phyloP scores from a whole-genome alignment of 805 yeast species.

The Candida maltosa region DNA sequence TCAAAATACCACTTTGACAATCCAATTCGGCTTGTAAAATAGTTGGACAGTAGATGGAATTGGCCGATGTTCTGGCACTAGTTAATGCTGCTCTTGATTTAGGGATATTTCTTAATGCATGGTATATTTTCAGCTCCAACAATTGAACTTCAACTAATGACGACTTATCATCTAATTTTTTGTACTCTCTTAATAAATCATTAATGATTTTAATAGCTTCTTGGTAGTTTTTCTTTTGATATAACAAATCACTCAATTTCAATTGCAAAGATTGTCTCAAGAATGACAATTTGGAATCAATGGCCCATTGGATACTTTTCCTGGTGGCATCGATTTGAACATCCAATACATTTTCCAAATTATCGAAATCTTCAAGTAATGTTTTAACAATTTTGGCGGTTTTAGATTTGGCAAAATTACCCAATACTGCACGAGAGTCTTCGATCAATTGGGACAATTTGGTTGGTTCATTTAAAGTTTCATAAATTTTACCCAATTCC shows the following conservation, averaged over 20 bases:
- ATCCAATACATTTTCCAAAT: conserved; percentile 58
- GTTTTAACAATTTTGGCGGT: conserved; percentile 86
- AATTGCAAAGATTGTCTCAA: conserved; percentile 85
- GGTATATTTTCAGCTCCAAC: conserved; percentile 85
- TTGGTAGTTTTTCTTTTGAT: conserved; percentile 59
- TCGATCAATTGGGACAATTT: conserved; percentile 62
- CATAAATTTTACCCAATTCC: conserved; percentile 74
- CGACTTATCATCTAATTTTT: conserved; percentile 91
- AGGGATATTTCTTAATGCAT: conserved; percentile 85
- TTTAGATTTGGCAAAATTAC: conserved; percentile 85
- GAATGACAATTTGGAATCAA: conserved; percentile 77
- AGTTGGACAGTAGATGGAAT: conserved; percentile 94
- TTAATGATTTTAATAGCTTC: conserved; percentile 73
- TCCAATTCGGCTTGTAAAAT: conserved; percentile 90
- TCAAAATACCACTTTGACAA: conserved; percentile 89
- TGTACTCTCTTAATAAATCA: conserved; percentile 75
- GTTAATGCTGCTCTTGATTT: conserved; percentile 91
- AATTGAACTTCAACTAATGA: conserved; percentile 94
- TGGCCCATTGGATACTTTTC: conserved; percentile 86
- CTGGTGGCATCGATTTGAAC: conserved; percentile 70
- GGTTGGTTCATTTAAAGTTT: conserved; percentile 41
- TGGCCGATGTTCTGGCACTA: conserved; percentile 96
- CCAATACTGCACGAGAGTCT: conserved; percentile 67
- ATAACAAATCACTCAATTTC: conserved; percentile 74
- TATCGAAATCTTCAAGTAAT: conserved; percentile 74